Conservation (phyloP, 345 rosid species). For the Erodium maritimum region DNA sequence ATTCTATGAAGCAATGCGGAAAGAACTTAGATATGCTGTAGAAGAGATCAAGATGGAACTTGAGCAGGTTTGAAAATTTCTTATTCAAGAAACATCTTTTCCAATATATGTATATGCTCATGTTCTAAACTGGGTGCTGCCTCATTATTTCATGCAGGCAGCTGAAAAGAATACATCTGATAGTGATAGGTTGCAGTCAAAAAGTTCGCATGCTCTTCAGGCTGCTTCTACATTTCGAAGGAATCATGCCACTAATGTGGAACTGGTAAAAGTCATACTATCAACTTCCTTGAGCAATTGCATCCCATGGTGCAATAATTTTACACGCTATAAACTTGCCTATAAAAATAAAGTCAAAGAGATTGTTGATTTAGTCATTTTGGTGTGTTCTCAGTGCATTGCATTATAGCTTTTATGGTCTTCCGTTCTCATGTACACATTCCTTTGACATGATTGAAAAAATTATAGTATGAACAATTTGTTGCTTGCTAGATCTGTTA, state of each 20-base stretch:
- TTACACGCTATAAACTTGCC: background rate
- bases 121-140: background rate
- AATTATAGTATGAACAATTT: too few species aligned
- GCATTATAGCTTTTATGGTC: too few species aligned
- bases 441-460: too few species aligned
- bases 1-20: slow-evolving; percentile 49
- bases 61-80: slow-evolving; percentile 32
- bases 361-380: background rate
- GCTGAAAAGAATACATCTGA: background rate
- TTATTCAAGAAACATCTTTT: background rate
- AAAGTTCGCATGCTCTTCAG: slow-evolving; percentile 26
- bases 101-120: background rate
- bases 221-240: slow-evolving; percentile 36
- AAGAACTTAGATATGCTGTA: slow-evolving; percentile 63
- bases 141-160: background rate
- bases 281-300: background rate
- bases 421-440: too few species aligned
- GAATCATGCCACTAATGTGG: slow-evolving; percentile 41
- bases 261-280: slow-evolving; percentile 33
- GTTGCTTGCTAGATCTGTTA: too few species aligned
- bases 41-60: slow-evolving; percentile 58
- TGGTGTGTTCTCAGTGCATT: too few species aligned
- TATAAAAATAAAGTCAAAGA: background rate
- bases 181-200: slow-evolving; percentile 23
- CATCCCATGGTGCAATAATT: background rate